Evolutionary conservation across 2,329 filamentous ascomycete genomes (phyloP).

Genomic region (Sporothrix curviconia): DNA sequence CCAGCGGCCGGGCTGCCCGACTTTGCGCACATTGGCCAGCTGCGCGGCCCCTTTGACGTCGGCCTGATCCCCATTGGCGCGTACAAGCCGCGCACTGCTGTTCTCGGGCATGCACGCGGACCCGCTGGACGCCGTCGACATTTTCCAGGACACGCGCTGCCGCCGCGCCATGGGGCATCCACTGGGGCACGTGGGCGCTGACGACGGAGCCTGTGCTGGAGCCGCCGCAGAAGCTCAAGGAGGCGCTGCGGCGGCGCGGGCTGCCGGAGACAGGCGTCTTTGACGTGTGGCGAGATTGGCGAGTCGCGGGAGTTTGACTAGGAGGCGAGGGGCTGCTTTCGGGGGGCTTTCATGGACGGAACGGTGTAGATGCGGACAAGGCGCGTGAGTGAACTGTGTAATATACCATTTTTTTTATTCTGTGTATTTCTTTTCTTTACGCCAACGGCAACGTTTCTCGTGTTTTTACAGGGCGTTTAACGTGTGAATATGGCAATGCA

Average conservation of each 20-base stretch:
- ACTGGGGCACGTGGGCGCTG: slow-evolving; percentile 88
- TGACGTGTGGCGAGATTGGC: slow-evolving; percentile 76
- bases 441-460: too few species aligned
- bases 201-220: slow-evolving; percentile 81
- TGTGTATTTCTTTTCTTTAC: not conserved
- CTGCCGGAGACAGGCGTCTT: slow-evolving; percentile 67
- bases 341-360: too few species aligned
- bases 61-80: slow-evolving; percentile 91
- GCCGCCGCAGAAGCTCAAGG: slow-evolving; percentile 65
- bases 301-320: slow-evolving; percentile 65
- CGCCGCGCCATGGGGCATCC: slow-evolving; percentile 73
- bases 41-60: slow-evolving; percentile 80
- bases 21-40: slow-evolving; percentile 74
- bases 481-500: too few species aligned
- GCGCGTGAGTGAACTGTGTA: too few species aligned
- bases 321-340: too few species aligned
- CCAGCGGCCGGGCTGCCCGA: slow-evolving; percentile 66
- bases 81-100: slow-evolving; percentile 63
- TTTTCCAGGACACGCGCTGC: slow-evolving; percentile 79
- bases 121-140: slow-evolving; percentile 80
- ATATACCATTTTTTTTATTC: not conserved
- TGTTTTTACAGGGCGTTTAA: too few species aligned
- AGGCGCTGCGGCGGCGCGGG: slow-evolving; percentile 62
- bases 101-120: slow-evolving; percentile 82
- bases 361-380: too few species aligned